phyloP scores from a whole-genome alignment of 2,329 filamentous ascomycete species.

The Ophiostoma triangulosporum region DNA sequence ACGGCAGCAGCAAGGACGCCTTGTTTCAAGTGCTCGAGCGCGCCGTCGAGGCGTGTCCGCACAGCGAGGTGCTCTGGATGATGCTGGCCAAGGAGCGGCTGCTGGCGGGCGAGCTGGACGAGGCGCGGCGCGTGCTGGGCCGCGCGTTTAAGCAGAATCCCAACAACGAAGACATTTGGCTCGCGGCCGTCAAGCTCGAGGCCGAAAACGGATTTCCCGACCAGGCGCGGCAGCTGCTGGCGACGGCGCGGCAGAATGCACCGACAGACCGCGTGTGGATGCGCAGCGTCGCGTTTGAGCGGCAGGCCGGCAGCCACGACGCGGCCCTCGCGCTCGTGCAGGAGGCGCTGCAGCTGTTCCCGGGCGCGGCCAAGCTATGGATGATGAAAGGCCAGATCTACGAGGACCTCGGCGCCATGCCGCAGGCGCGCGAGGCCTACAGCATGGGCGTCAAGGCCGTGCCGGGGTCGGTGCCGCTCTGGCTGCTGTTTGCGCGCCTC shows the following conservation, averaged over 20 bases:
- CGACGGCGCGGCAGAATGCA: slow-evolving; percentile 72
- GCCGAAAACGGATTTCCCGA: slow-evolving; percentile 75
- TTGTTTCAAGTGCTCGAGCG: slow-evolving; percentile 81
- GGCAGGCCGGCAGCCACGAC: slow-evolving; percentile 51
- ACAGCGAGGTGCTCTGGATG: slow-evolving; percentile 87
- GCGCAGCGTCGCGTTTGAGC: slow-evolving; percentile 87
- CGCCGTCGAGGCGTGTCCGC: slow-evolving; percentile 83
- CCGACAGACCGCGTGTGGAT: slow-evolving; percentile 96
- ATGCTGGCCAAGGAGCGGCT: slow-evolving; percentile 91
- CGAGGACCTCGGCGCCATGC: slow-evolving; percentile 63
- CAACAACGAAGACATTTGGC: slow-evolving; percentile 96
- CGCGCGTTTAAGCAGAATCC: slow-evolving; percentile 90
- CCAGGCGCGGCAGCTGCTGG: slow-evolving; percentile 68
- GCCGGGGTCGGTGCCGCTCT: slow-evolving; percentile 70
- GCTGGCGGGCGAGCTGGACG: slow-evolving; percentile 76
- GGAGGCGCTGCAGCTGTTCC: slow-evolving; percentile 76
- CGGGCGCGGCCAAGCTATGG: slow-evolving; percentile 77
- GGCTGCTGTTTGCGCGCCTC: slow-evolving; percentile 76
- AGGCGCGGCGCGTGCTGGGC: slow-evolving; percentile 71
- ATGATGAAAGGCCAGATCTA: slow-evolving; percentile 99
- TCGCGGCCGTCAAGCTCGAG: slow-evolving; percentile 90
- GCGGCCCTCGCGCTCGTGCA: slow-evolving; percentile 77
- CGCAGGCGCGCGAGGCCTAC: slow-evolving; percentile 83
- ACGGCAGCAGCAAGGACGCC: slow-evolving; percentile 54
- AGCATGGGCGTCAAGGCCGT: slow-evolving; percentile 77